Base-by-base conservation (phyloP, 495 filamentous ascomycete genomes). In the Hypoxylon perforatum region DNA sequence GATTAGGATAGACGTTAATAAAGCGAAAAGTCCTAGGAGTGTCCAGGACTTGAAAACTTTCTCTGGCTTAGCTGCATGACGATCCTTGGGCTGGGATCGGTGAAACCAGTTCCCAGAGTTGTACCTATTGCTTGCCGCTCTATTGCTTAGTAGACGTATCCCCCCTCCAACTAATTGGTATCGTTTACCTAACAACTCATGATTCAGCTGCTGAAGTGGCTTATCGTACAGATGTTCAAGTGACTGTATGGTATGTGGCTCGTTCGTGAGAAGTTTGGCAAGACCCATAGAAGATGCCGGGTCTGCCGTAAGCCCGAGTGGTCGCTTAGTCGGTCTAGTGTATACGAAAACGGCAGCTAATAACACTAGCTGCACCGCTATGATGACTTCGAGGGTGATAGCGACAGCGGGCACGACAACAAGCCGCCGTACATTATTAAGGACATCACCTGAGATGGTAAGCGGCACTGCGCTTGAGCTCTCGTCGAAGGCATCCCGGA, bases 401-500 rank as follows among this genome's bases (percentile, higher is more conserved):
- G 67, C 67, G 19, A 71, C 57, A 12, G 56, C 60, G 19, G 56
- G 49, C 14, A 63, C 69, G 2, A 63, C 71, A 36, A 73, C 50
- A 50, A 73, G 23, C 17, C 71, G 55, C 22, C 59, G 41, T 36
- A 50, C 30, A 9, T 18, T 65, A 1, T 19, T 25, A 3, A 25
- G 12, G 30, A 58, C 46, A 7, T 8, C 42, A 35, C 68, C 68
- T 6, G 28, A 3, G 1, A 42, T 53, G 10, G 12, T 1, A 8
- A 33, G 9, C 8, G 68, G 10, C 15, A 54, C 14, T 22, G 42
- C 41, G 12, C 17, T 3, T 1, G 38, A 55, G 9, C 18, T 23
- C 1, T 51, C 12, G 17, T 57, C 35, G 22, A 77, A 73, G 0
- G 59, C 48, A 25, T 76, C 50, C 33, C 75, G 72, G 7, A 79